phyloP scores from a whole-genome alignment of 2,329 filamentous ascomycete genomes.

The Rutstroemia sydowiana region DNA sequence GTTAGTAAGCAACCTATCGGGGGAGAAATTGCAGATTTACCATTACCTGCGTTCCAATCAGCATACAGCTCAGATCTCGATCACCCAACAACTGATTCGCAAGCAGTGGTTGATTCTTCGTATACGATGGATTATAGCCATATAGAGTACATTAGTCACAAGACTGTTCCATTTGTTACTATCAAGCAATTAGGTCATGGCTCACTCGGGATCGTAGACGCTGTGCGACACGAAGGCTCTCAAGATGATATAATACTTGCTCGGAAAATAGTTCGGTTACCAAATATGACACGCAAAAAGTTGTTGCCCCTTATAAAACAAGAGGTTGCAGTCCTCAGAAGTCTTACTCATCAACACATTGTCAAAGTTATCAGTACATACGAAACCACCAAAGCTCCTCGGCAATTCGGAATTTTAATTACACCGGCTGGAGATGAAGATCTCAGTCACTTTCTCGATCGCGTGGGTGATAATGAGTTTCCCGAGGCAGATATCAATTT shows the following conservation, averaged over 20 bases:
- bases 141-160: conserved; percentile 10
- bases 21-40: too few relatives aligned
- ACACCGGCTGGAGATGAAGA: conserved; percentile 16
- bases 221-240: conserved; percentile 4
- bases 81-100: too few relatives aligned
- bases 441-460: conserved; percentile 14
- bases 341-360: conserved; percentile 14
- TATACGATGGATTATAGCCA: conserved; percentile 7
- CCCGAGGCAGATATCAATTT: conserved; percentile 9
- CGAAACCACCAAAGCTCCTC: conserved; percentile 14
- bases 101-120: background rate
- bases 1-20: too few relatives aligned
- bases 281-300: conserved; percentile 11
- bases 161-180: conserved; percentile 8
- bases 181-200: conserved; percentile 16
- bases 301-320: conserved; percentile 16
- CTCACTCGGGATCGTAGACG: conserved; percentile 15
- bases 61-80: too few relatives aligned
- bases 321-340: conserved; percentile 12
- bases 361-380: conserved; percentile 15
- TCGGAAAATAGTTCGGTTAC: conserved; percentile 14
- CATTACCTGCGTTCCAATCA: too few relatives aligned
- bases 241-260: conserved; percentile 6
- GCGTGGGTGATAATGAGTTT: conserved; percentile 14
- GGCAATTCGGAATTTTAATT: conserved; percentile 15